Base-by-base conservation (phyloP, 139 green algal species). In the Haematococcus lacustris region DNA sequence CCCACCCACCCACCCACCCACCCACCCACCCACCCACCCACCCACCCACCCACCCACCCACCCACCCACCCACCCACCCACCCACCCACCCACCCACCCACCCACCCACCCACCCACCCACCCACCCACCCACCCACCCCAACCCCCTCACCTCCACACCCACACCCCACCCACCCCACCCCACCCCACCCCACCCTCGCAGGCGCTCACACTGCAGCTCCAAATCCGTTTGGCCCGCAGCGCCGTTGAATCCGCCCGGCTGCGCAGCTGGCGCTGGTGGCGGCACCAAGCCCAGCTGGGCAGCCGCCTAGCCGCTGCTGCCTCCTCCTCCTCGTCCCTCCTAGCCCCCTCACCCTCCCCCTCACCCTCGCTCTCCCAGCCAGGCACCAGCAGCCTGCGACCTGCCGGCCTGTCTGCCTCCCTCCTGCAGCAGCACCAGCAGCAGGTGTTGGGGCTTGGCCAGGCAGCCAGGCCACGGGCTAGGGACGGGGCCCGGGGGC, bases 171-270 rank as follows among this genome's bases (percentile, higher is more conserved):
- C n/a, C n/a, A n/a, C n/a, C n/a, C n/a, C n/a, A n/a, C n/a, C n/a
- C n/a, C n/a, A n/a, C n/a, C n/a, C n/a, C n/a, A n/a, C n/a, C n/a
- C n/a, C n/a, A n/a, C n/a, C n/a, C n/a, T 43, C 38, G 67, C 67
- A 77, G 71, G 71, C 43, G 7, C 33, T 66, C 33, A 66, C 74
- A 3, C 71, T 78, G 38, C 67, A 74, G 73, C 47, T 78, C 23
- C 70, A 78, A 57, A 74, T 78, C 57, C 73, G 63, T 1, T 13
- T 53, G 1, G 66, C 57, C 2, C 71, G 71, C 65, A 43, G 71
- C 34, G 73, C 73, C 6, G 66, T 78, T 0, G 73, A 78, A 4
- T 38, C 30, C 28, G 39, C 73, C 23, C 66, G 66, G 1, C 30
- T 70, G 57, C 39, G 57, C 39, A 71, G 66, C 66, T 74, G 67